Evolutionary conservation across 108 stramenopile genomes (phyloP), one percentile per base, ranked within the genome.

Genomic region (Skeletonema costatum): DNA sequence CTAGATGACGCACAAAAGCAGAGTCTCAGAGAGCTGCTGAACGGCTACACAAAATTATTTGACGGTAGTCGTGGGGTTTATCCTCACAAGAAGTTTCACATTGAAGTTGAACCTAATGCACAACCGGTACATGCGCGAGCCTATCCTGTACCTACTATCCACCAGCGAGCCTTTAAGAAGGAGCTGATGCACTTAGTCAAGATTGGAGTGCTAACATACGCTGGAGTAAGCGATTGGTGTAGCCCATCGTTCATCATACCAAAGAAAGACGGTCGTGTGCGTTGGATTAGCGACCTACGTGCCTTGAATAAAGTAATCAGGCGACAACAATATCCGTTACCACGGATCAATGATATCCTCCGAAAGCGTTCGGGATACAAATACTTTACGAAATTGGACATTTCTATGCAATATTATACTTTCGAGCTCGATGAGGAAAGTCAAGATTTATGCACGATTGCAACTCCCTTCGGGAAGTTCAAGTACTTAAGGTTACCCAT

Each of bases 211-310:
- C 33, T 80, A 14, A 12, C 36, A 12, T 29, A 48, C 1, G 29
- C 12, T 13, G 58, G 53, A 12, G 39, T 16, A 14, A 21, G 36
- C 5, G 74, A 69, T 68, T 75, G 73, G 77, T 68, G 14, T 1
- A 42, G 56, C 8, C 58, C 74, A 7, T 44, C 42, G 4, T 75
- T 81, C 33, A 81, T 81, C 10, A 36, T 83, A 1, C 77, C 82
- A n/a, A 81, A 81, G 46, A 85, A 85, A 31, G 77, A 75, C 13
- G 75, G 75, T 6, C n/a, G 33, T 2, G 76, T 85, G 0, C 32
- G 84, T 0, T 85, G 79, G 75, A 61, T 85, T 21, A 61, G 66
- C 25, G 81, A 87, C 41, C 72, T 87, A 35, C 33, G 87, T 2
- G 64, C 72, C n/a, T 50, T 85, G 2, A 86, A 87, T 53, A 71